Conservation (phyloP, 2,329 filamentous ascomycete genomes). For the Botrytis deweyae region DNA sequence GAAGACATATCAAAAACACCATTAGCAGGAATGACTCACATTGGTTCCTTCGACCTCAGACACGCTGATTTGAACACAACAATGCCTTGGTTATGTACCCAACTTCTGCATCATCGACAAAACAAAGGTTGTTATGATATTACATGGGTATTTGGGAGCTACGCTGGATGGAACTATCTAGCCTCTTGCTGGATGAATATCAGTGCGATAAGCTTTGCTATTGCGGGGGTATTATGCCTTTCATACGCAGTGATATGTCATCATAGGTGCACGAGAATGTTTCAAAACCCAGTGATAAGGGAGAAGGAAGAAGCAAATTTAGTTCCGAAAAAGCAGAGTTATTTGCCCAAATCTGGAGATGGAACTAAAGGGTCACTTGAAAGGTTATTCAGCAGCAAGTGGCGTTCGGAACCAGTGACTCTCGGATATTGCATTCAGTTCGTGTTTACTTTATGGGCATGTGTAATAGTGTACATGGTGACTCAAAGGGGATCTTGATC, state of each 20-base stretch:
- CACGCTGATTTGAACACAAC: not conserved
- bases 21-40: not conserved
- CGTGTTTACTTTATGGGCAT: fast-evolving
- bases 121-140: not conserved
- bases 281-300: not conserved
- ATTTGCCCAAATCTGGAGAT: not conserved
- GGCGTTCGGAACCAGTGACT: not conserved
- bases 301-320: not conserved
- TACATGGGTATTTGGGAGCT: not conserved
- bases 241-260: not conserved
- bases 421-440: not conserved
- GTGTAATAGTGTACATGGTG: not conserved
- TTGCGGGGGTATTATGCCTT: not conserved
- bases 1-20: not conserved
- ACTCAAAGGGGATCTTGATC: not conserved
- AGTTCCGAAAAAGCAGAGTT: not conserved
- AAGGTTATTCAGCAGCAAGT: not conserved
- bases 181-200: not conserved
- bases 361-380: not conserved
- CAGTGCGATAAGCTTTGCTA: fast-evolving
- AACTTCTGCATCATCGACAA: not conserved
- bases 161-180: not conserved
- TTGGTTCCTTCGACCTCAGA: not conserved
- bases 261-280: fast-evolving
- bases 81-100: not conserved